These are phyloP conservation scores for Claviceps africana DNA, from an alignment of 2,329 filamentous ascomycete species.

Conservation along the genomic window DNA sequence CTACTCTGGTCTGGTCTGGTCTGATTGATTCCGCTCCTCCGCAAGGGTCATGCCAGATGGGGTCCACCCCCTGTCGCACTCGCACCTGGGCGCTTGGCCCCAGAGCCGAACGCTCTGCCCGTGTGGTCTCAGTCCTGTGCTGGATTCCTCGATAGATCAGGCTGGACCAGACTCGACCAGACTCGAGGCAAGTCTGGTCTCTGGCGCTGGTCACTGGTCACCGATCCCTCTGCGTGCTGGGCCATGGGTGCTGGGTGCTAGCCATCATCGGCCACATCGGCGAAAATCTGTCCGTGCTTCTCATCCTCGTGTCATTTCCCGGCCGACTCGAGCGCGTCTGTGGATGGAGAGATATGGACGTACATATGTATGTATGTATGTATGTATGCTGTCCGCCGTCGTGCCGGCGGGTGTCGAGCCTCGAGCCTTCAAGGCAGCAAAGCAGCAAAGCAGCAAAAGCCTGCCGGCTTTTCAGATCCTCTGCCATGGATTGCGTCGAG, in stretches of 20 bases:
- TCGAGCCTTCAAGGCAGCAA: neutral
- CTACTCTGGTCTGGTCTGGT: no score
- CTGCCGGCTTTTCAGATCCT: neutral
- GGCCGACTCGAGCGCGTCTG: neutral
- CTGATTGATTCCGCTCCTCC: neutral
- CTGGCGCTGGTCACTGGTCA: neutral
- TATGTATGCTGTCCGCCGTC: neutral
- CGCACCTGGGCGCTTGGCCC: conserved; percentile 3
- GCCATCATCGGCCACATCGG: neutral
- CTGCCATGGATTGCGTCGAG: neutral
- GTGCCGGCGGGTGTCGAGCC: neutral
- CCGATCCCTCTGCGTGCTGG: neutral
- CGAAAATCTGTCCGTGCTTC: neutral
- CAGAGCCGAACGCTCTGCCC: conserved; percentile 1
- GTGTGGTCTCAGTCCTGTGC: neutral
- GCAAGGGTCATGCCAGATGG: conserved; percentile 4
- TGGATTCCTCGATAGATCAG: neutral
- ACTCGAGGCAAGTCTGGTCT: neutral
- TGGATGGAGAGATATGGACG: neutral
- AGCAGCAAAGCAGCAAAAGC: neutral
- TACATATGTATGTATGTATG: no score
- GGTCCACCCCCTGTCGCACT: conserved; percentile 4
- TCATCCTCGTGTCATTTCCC: neutral
- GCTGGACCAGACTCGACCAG: no score
- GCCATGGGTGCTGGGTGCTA: neutral